These are phyloP conservation scores for Actinomucor elegans DNA, from an alignment of 371 early-diverging fungal genomes.

Conservation along the genomic window DNA sequence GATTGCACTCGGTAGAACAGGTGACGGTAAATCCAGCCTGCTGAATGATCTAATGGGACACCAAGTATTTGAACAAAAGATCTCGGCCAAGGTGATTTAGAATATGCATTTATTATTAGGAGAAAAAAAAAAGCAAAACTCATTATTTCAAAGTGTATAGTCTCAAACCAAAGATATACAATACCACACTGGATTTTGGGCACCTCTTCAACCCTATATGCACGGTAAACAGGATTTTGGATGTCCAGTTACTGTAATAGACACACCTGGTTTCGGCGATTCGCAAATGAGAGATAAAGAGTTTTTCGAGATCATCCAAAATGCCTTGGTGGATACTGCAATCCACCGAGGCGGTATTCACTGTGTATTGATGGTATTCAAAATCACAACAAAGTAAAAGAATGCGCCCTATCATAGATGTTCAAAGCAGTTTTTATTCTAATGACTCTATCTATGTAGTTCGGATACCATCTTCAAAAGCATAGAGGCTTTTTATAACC, in stretches of 20 bases:
- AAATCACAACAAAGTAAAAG: constrained; percentile 32
- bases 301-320: constrained; percentile 27
- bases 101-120: too few relatives aligned
- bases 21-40: constrained; percentile 49
- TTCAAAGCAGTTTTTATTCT: background rate
- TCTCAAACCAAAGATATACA: constrained; percentile 40
- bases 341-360: constrained; percentile 14
- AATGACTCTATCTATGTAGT: constrained; percentile 7
- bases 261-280: constrained; percentile 50
- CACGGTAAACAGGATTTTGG: constrained; percentile 34
- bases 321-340: constrained; percentile 22
- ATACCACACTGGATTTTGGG: constrained; percentile 36
- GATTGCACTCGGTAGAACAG: constrained; percentile 46
- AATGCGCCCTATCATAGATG: background rate
- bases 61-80: constrained; percentile 39
- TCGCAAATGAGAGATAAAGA: constrained; percentile 33
- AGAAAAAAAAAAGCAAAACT: background rate
- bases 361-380: constrained; percentile 29
- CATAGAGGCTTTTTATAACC: constrained; percentile 18
- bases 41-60: constrained; percentile 42
- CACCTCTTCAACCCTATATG: constrained; percentile 36
- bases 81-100: constrained; percentile 28
- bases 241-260: constrained; percentile 28
- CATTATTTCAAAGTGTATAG: constrained; percentile 13
- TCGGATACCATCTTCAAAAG: constrained; percentile 29